Conservation (phyloP, 441 rosid species). For the Gossypium davidsonii region DNA sequence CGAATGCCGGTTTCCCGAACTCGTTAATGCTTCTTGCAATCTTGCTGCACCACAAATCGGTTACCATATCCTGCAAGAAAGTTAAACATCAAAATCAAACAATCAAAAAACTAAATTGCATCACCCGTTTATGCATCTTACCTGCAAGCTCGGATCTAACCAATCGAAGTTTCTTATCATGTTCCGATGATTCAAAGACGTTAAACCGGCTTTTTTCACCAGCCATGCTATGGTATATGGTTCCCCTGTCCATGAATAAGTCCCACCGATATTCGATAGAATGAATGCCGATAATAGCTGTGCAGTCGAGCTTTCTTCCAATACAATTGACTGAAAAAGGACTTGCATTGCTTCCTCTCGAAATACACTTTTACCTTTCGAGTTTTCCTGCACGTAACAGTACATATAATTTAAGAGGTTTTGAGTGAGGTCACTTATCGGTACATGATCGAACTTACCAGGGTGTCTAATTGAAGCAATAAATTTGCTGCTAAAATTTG, state of each 20-base stretch:
- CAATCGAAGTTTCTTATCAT: constrained; percentile 70
- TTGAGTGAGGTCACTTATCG: background rate
- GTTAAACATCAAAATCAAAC: background rate
- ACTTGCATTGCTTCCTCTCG: constrained; percentile 50
- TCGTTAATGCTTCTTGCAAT: constrained; percentile 50
- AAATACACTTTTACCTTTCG: constrained; percentile 38
- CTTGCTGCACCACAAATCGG: constrained; percentile 71
- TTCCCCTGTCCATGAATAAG: constrained; percentile 83
- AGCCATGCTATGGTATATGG: constrained; percentile 81
- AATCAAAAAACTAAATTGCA: background rate
- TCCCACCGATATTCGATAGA: constrained; percentile 82
- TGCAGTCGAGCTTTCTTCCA: constrained; percentile 37
- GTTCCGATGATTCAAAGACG: constrained; percentile 52
- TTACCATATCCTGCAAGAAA: constrained; percentile 53
- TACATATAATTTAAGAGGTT: background rate
- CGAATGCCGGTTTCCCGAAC: constrained; percentile 51
- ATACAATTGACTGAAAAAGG: constrained; percentile 44
- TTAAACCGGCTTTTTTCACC: constrained; percentile 73
- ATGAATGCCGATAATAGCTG: constrained; percentile 57
- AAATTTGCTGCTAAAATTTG: constrained; percentile 71
- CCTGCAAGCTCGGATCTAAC: constrained; percentile 77
- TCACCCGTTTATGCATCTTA: constrained; percentile 8
- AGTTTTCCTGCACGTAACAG: constrained; percentile 42
- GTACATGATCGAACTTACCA: constrained; percentile 33
- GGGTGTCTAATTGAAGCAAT: constrained; percentile 56